Base-by-base conservation (phyloP, 257 asterid genomes). In the Oldenlandia corymbosa region DNA sequence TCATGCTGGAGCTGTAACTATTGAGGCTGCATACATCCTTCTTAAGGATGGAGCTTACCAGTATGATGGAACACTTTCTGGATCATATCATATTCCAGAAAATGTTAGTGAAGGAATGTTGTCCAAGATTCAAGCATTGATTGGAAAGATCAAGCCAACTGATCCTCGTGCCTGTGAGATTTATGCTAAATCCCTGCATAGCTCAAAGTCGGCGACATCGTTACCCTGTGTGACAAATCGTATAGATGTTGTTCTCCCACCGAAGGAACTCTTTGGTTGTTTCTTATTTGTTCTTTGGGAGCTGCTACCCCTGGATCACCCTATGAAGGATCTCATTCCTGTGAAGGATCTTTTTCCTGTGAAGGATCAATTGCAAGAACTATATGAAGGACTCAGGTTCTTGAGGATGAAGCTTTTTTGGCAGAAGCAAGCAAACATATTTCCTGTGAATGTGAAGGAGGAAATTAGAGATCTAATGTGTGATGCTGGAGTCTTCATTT, bases 401-500 rank as follows among this genome's bases (percentile, higher is more conserved):
- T 34, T 34, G 39, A 34, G 39, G 9, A 34, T 9, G 6, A 34
- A n/a, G n/a, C n/a, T 34, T 34, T 9, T 34, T 9, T 3, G 9
- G 9, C 39, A 34, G 39, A 34, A 34, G 39, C 39, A 4, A 34
- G 9, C 4, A 11, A 42, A 42, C 47, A n/a, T n/a, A n/a, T 9
- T 28, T 7, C 12, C 10, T 43, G 46, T 16, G 14, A 24, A 47
- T 28, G 5, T 31, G 2, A 47, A 7, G 57, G 12, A 46, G 10
- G 18, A 14, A 6, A n/a, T 27, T 62, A 46, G n/a, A 10, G 57
- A 0, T 10, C 14, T 47, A 10, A 1, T 47, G 10, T 28, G 9
- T n/a, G 67, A 46, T 27, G 57, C 57, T 4, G 67, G 57, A 31
- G 49, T 47, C 16, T 2, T 47, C 30, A 62, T 47, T 9, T 47